phyloP scores from a whole-genome alignment of 331 rosid species.

The Malus hybrid region DNA sequence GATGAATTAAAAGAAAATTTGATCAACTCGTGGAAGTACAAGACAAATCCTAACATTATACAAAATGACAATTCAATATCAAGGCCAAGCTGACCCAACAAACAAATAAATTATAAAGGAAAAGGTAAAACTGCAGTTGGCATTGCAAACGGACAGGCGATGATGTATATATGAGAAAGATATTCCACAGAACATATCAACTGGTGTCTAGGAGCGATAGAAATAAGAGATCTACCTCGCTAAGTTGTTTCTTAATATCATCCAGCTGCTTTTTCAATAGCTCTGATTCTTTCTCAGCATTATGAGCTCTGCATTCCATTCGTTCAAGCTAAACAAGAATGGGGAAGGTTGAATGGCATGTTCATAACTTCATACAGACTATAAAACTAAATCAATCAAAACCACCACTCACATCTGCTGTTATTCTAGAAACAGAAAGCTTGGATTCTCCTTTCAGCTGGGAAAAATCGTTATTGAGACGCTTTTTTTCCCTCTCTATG shows the following conservation, averaged over 20 bases:
- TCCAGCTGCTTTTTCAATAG: constrained; percentile 64
- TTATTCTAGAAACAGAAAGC: constrained; percentile 58
- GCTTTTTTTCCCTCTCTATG: constrained; percentile 53
- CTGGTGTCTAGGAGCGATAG: constrained; percentile 8
- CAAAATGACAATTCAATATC: constrained; percentile 15
- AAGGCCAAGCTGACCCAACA: background rate
- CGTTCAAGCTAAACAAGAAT: constrained; percentile 60
- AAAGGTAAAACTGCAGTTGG: background rate
- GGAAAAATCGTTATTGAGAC: constrained; percentile 45
- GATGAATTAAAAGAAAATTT: background rate
- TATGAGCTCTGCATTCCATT: constrained; percentile 66
- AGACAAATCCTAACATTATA: background rate
- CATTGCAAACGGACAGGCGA: background rate
- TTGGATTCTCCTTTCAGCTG: constrained; percentile 62
- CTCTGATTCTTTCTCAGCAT: constrained; percentile 66
- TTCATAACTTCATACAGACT: background rate
- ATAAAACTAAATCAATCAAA: constrained; percentile 1
- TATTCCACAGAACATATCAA: background rate
- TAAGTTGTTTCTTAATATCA: constrained; percentile 51
- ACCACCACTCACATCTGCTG: constrained; percentile 55
- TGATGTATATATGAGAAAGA: background rate
- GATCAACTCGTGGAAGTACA: background rate
- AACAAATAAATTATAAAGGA: background rate
- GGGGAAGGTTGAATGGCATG: constrained; percentile 10
- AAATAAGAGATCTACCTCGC: constrained; percentile 49